phyloP scores from a whole-genome alignment of 192 early-diverging fungal species.

The Tieghemiomyces parasiticus region DNA sequence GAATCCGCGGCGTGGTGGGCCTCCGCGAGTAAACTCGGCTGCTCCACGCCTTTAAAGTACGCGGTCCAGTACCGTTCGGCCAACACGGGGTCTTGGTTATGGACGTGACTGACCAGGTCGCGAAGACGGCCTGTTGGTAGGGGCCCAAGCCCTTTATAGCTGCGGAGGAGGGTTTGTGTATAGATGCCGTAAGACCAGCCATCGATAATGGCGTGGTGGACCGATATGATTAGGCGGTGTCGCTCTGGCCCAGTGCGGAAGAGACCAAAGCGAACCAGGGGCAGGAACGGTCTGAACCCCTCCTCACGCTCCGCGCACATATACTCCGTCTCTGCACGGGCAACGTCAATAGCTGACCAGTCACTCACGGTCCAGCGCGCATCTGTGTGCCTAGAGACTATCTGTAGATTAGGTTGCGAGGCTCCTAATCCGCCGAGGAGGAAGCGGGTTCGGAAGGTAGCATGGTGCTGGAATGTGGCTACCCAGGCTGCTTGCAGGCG shows the following conservation, averaged over 20 bases:
- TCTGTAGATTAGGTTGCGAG: not conserved
- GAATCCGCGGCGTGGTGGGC: not conserved
- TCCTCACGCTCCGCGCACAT: not conserved
- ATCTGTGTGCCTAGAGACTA: not conserved
- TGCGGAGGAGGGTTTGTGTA: not conserved
- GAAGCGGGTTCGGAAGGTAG: constrained; percentile 3
- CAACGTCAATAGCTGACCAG: not conserved
- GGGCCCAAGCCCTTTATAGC: not conserved
- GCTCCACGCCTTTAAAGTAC: not conserved
- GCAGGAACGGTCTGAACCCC: not conserved
- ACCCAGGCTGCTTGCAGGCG: not conserved
- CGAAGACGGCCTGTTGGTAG: no score
- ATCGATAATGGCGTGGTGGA: not conserved
- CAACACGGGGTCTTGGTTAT: not conserved
- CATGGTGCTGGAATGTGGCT: not conserved
- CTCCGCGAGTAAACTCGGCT: not conserved
- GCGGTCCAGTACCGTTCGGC: not conserved
- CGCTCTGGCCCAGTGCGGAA: not conserved
- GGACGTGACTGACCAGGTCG: not conserved
- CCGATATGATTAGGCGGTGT: not conserved
- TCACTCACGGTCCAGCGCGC: not conserved
- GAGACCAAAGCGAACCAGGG: not conserved
- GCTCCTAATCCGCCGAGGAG: no score
- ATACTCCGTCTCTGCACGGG: no score
- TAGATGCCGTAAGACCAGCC: not conserved